These are phyloP conservation scores for Whalleya microplaca DNA, from an alignment of 2,329 filamentous ascomycete species.

Conservation along the genomic window DNA sequence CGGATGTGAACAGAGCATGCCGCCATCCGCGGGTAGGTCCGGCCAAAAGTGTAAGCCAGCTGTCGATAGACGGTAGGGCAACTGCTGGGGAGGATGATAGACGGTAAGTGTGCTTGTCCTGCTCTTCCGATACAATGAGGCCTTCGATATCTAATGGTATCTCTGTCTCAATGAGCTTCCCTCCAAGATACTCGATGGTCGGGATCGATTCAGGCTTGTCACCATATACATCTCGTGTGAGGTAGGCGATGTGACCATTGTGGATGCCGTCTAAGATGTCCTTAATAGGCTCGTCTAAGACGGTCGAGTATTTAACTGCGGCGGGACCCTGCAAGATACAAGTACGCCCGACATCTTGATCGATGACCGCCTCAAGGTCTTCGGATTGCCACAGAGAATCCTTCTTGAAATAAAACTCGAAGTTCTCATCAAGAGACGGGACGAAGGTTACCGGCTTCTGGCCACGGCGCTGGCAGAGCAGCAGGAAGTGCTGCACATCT, in stretches of 20 bases:
- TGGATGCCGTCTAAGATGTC: slow-evolving; percentile 93
- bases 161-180: slow-evolving; percentile 74
- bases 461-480: slow-evolving; percentile 85
- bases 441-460: slow-evolving; percentile 99
- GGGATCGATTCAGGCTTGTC: slow-evolving; percentile 77
- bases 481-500: slow-evolving; percentile 94
- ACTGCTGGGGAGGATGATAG: slow-evolving; percentile 75
- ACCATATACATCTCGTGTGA: slow-evolving; percentile 80
- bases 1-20: slow-evolving; percentile 89
- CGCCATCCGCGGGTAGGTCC: slow-evolving; percentile 89
- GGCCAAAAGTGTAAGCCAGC: slow-evolving; percentile 87
- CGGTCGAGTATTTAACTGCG: slow-evolving; percentile 85
- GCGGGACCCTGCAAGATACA: slow-evolving; percentile 96
- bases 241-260: slow-evolving; percentile 77
- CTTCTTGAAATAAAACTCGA: slow-evolving; percentile 99
- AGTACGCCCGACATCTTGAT: slow-evolving; percentile 91
- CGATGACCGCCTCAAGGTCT: slow-evolving; percentile 93
- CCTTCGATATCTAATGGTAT: slow-evolving; percentile 82
- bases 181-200: slow-evolving; percentile 92
- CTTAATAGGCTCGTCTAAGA: slow-evolving; percentile 91
- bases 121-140: slow-evolving; percentile 79
- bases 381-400: slow-evolving; percentile 99
- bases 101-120: slow-evolving; percentile 80
- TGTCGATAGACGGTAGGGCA: slow-evolving; percentile 75
- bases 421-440: slow-evolving; percentile 92